Evolutionary conservation across 495 filamentous ascomycete species (phyloP), one percentile per base, ranked within the genome.

Genomic region (Penicillium cataractarum): DNA sequence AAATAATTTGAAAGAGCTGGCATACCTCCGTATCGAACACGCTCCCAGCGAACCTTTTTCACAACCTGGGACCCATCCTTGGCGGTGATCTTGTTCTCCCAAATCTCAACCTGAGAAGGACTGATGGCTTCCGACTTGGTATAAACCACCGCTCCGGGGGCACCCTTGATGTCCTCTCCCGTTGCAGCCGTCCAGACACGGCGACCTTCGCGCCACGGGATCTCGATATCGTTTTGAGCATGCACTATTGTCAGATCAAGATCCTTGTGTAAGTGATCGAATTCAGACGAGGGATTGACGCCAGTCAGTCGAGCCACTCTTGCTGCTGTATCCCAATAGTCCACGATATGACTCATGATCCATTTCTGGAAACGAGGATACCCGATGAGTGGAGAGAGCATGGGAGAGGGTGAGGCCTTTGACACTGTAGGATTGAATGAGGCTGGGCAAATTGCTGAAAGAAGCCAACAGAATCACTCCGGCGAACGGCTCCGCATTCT

Each of bases 381-480:
- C 4, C 76, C 77, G 21, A 78, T 71, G 5, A 97, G 78, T 0
- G 93, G 93, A 4, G 89, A 86, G 19, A 97, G 82, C 27, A 97
- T 76, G 8, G 95, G 93, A 4, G 95, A n/a, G 93, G 8, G 97
- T 78, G 15, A 87, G 69, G 6, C 95, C 95, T 24, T 82, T 88
- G 46, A 94, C 82, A 37, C 87, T 83, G 72, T 92, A 92, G 12
- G 87, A 87, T 22, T 85, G 75, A 57, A 97, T 80, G 31, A 99
- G 82, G 10, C 79, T 84, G 0, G 89, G 85, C 19, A 97, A 68
- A 62, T 84, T 85, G 51, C 88, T 89, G 76, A 97, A 99, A 0
- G 87, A 86, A 0, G 93, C 88, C 3, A 97, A 78, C 10, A 97
- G 79, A 15, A 99, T 79, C 0, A 96, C 78, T 37, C 90, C 91